phyloP scores from a whole-genome alignment of 805 yeast species.

The Saccharomycopsis synnaedendra region DNA sequence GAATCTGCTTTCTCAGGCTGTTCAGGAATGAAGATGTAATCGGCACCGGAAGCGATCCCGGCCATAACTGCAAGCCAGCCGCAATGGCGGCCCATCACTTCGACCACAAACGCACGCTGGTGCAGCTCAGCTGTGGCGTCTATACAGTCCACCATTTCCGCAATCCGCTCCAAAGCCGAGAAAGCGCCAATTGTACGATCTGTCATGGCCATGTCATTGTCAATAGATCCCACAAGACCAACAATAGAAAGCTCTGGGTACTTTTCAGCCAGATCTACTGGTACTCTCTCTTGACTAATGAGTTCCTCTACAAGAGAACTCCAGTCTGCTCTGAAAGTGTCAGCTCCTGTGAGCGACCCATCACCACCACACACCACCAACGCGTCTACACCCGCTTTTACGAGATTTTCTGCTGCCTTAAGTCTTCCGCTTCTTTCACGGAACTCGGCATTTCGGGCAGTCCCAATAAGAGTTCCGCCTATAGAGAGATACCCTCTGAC shows the following conservation, averaged over 20 bases:
- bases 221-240: slow-evolving; percentile 94
- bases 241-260: slow-evolving; percentile 53
- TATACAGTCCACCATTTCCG: slow-evolving; percentile 90
- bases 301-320: slow-evolving; percentile 75
- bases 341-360: slow-evolving; percentile 97
- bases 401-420: slow-evolving; percentile 73
- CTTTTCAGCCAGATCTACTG: slow-evolving; percentile 45
- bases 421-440: slow-evolving; percentile 79
- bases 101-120: slow-evolving; percentile 94
- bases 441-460: slow-evolving; percentile 86
- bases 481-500: slow-evolving; percentile 87
- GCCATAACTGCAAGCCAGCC: slow-evolving; percentile 99
- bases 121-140: slow-evolving; percentile 97
- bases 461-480: slow-evolving; percentile 95
- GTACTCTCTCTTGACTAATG: slow-evolving; percentile 39
- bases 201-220: slow-evolving; percentile 95
- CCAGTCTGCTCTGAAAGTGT: slow-evolving; percentile 90
- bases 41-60: slow-evolving; percentile 94
- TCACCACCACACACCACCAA: slow-evolving; percentile 97
- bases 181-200: slow-evolving; percentile 96
- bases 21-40: slow-evolving; percentile 89
- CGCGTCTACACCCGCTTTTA: slow-evolving; percentile 84
- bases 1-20: slow-evolving; percentile 64
- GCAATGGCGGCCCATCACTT: slow-evolving; percentile 99
- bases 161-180: slow-evolving; percentile 85